Evolutionary conservation across 2,329 filamentous ascomycete species (phyloP), one percentile per base, ranked within the genome.

Genomic region (Fusarium brevicatenulatum): DNA sequence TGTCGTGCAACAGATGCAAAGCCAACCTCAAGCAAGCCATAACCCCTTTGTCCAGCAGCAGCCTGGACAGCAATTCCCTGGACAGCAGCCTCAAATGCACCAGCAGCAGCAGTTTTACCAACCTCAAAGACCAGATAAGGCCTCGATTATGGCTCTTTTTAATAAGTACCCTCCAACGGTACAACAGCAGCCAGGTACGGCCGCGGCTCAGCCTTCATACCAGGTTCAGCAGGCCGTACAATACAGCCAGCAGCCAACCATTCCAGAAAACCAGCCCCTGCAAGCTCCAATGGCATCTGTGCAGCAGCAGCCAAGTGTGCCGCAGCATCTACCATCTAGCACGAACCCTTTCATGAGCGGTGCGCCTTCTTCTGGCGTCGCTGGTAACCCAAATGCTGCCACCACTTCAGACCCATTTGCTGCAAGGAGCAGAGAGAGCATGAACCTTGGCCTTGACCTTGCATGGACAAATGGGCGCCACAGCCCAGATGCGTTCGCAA

Each of bases 401-500:
- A 49, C 71, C 54, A 59, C 79, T 37, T 64, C 77, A 85, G 90
- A 37, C 86, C 90, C 77, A 75, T 87, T 77, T 79, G 77, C 70
- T 77, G 77, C 77, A 64, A 72, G 69, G 68, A 95, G 92, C 76
- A 88, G 92, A 54, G 93, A 95, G 78, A 95, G 92, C 80, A 89
- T 93, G 80, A 89, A 86, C 62, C 86, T 90, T 73, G 88, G 92
- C 44, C 85, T 90, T 80, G 89, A 89, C 63, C 88, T 91, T 85
- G 86, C 88, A 50, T 91, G 89, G 89, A 86, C 86, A 76, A 91
- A 91, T 75, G 93, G 93, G 15, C 85, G 93, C 46, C 92, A 95
- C 78, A 94, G 92, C 76, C 93, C 93, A 7, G 93, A 95, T 81
- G 93, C 93, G 19, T 95, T 95, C 85, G 90, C 92, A 5, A 93